A percentile compares a stretch with the other conserved stretches of the same genome.
phyloP scores from a whole-genome alignment of 2,329 filamentous ascomycete genomes.

The Colletotrichum sp. region DNA sequence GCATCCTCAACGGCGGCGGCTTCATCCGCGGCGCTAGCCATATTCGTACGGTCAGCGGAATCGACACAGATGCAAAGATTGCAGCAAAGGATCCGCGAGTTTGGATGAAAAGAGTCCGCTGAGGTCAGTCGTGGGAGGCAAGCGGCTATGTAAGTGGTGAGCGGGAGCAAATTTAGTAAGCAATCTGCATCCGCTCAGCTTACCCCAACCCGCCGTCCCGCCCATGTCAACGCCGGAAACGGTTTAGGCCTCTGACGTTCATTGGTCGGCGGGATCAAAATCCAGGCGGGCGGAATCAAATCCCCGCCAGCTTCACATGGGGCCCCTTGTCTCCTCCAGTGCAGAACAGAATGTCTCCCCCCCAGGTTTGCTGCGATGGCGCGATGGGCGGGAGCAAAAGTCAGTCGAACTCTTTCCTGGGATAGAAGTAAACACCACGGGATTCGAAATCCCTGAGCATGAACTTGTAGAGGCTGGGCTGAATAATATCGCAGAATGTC shows the following conservation, averaged over 20 bases:
- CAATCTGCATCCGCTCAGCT: background rate
- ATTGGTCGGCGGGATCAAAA: background rate
- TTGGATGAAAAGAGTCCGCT: background rate
- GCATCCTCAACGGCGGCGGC: background rate
- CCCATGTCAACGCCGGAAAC: background rate
- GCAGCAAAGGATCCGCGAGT: background rate
- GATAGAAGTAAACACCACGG: background rate
- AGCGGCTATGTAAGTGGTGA: background rate
- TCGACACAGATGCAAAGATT: background rate
- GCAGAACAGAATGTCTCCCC: background rate
- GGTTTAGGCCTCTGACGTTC: background rate
- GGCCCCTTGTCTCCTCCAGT: background rate
- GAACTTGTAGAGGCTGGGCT: background rate
- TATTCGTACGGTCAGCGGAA: background rate
- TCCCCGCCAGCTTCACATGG: background rate
- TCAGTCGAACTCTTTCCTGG: background rate
- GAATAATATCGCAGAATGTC: background rate
- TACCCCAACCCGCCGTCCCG: background rate
- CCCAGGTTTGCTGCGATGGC: background rate
- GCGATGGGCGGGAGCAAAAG: background rate
- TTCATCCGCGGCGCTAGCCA: background rate
- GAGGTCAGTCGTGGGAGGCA: background rate
- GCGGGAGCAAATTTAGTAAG: background rate
- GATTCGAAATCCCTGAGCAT: background rate
- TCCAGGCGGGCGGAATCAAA: background rate